Conservation (phyloP, 345 rosid genomes). For the Brassica carinata region DNA sequence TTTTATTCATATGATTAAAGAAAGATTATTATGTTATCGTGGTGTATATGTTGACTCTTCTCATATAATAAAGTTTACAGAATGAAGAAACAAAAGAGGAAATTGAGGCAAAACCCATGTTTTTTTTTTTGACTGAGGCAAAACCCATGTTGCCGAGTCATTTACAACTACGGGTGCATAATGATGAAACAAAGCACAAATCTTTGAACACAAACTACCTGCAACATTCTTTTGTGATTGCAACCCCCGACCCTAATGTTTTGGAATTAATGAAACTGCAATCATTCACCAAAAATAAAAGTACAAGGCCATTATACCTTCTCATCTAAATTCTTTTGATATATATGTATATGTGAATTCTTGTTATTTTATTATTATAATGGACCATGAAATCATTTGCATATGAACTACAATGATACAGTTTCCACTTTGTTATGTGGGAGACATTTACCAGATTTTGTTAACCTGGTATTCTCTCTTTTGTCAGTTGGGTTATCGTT, state of each 20-base stretch:
- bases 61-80: background rate
- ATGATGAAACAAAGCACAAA: slow-evolving; percentile 38
- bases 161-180: slow-evolving; percentile 38
- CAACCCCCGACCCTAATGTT: slow-evolving; percentile 35
- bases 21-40: slow-evolving; percentile 2
- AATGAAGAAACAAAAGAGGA: background rate
- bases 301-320: slow-evolving; percentile 14
- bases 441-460: slow-evolving; percentile 38
- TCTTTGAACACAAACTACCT: slow-evolving; percentile 33
- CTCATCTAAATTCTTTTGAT: slow-evolving; percentile 11
- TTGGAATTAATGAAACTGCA: slow-evolving; percentile 31
- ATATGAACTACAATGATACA: slow-evolving; percentile 42
- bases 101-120: slow-evolving; percentile 32
- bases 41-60: slow-evolving; percentile 17
- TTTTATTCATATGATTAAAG: slow-evolving; percentile 2
- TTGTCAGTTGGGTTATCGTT: slow-evolving; percentile 16
- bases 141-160: slow-evolving; percentile 39
- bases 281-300: background rate
- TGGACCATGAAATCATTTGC: slow-evolving; percentile 36
- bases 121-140: background rate
- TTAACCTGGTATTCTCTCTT: background rate
- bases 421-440: slow-evolving; percentile 36
- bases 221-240: slow-evolving; percentile 32
- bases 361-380: background rate
- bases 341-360: background rate